phyloP scores from a whole-genome alignment of 1,139 yeast species.

The Scheffersomyces cryptocercus region DNA sequence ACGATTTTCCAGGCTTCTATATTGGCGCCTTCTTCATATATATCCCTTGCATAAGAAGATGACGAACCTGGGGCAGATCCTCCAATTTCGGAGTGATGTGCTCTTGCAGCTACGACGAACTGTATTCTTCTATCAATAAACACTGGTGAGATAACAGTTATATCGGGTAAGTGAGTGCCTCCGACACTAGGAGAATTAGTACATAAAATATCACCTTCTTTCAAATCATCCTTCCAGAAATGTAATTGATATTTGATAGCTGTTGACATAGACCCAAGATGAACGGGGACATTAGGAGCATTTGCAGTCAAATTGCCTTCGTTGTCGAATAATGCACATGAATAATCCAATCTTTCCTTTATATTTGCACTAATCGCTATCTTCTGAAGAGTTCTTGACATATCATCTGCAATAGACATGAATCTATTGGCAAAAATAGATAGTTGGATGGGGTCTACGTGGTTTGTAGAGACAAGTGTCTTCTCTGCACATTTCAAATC shows the following conservation, averaged over 20 bases:
- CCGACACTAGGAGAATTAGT: conserved; percentile 22
- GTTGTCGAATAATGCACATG: conserved; percentile 27
- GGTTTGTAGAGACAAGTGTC: conserved; percentile 7
- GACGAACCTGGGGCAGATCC: conserved; percentile 68
- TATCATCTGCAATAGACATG: conserved; percentile 24
- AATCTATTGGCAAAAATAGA: conserved; percentile 22
- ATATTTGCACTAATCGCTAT: conserved; percentile 22
- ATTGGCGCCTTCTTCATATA: conserved; percentile 67
- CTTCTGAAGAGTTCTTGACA: conserved; percentile 24
- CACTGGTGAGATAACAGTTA: conserved; percentile 20
- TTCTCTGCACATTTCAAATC: conserved; percentile 18
- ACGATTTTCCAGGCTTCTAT: conserved; percentile 59
- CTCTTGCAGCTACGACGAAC: conserved; percentile 65
- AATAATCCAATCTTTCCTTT: conserved; percentile 28
- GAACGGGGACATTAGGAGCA: conserved; percentile 24
- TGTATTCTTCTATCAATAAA: conserved; percentile 39
- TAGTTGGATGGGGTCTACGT: conserved; percentile 21
- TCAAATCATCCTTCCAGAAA: conserved; percentile 15
- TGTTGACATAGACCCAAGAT: conserved; percentile 23
- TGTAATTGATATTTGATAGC: conserved; percentile 18
- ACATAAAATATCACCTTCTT: conserved; percentile 21
- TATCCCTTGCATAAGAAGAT: conserved; percentile 61
- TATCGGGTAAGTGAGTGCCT: conserved; percentile 23
- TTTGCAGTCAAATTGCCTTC: conserved; percentile 21
- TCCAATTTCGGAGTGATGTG: conserved; percentile 71